phyloP scores from a whole-genome alignment of 176 grass and related monocot genomes.

The Puya raimondii region DNA sequence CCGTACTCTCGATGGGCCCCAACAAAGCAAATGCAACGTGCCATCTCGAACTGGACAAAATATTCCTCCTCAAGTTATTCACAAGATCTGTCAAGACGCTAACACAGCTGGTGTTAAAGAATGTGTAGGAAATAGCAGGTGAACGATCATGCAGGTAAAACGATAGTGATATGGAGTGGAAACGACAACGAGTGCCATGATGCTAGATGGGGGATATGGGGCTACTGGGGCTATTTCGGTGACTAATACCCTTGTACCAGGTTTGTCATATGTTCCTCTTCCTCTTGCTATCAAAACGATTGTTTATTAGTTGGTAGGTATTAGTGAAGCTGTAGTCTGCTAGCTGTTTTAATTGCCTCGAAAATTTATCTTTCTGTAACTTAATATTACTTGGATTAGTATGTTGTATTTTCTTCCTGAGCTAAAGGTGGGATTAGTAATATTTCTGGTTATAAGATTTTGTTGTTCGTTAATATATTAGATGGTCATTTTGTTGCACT shows the following conservation, averaged over 20 bases:
- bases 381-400: neutral
- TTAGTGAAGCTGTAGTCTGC: slow-evolving; percentile 10
- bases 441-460: too few species aligned
- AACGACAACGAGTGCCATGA: slow-evolving; percentile 67
- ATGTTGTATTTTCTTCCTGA: neutral
- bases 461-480: too few species aligned
- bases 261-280: slow-evolving; percentile 74
- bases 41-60: slow-evolving; percentile 70
- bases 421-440: too few species aligned
- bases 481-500: too few species aligned
- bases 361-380: neutral
- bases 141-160: slow-evolving; percentile 56
- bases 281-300: slow-evolving; percentile 49
- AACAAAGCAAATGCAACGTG: slow-evolving; percentile 72
- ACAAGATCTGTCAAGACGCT: slow-evolving; percentile 31
- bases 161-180: slow-evolving; percentile 67
- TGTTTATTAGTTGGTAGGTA: slow-evolving; percentile 72
- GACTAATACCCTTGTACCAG: slow-evolving; percentile 70
- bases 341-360: neutral
- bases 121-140: slow-evolving; percentile 61
- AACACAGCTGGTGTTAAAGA: slow-evolving; percentile 84
- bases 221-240: slow-evolving; percentile 77
- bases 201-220: slow-evolving; percentile 53
- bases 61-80: slow-evolving; percentile 59
- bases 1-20: slow-evolving; percentile 74